phyloP scores from a whole-genome alignment of 805 yeast genomes.

The Barnettozyma sucrosica region DNA sequence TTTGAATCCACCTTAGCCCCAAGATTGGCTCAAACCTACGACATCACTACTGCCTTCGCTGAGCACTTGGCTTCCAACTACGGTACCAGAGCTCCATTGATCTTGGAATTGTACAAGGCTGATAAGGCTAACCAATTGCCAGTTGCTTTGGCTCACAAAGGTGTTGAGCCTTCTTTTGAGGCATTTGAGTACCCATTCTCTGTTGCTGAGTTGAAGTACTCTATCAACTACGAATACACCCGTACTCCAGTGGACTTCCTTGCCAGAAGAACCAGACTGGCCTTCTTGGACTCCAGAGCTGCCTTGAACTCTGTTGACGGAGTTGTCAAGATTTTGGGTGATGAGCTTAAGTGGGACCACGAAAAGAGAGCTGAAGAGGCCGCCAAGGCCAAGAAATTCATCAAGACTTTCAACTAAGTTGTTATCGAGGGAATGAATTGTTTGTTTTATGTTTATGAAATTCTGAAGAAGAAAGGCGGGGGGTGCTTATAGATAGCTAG shows the following conservation, averaged over 20 bases:
- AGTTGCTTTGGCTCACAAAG: slow-evolving; percentile 47
- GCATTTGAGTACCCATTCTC: slow-evolving; percentile 79
- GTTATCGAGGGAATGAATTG: neutral
- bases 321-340: slow-evolving; percentile 80
- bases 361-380: slow-evolving; percentile 50
- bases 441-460: slow-evolving; percentile 1
- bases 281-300: slow-evolving; percentile 82
- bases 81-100: slow-evolving; percentile 82
- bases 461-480: neutral
- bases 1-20: slow-evolving; percentile 71
- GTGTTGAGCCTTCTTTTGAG: slow-evolving; percentile 34
- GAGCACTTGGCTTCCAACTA: slow-evolving; percentile 79
- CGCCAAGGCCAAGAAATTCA: slow-evolving; percentile 47
- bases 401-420: slow-evolving; percentile 37
- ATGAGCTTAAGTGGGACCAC: slow-evolving; percentile 69
- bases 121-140: slow-evolving; percentile 57
- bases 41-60: slow-evolving; percentile 68
- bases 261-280: slow-evolving; percentile 89
- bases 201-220: slow-evolving; percentile 83
- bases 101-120: slow-evolving; percentile 50
- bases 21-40: slow-evolving; percentile 73
- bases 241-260: slow-evolving; percentile 86
- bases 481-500: slow-evolving; percentile 1
- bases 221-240: slow-evolving; percentile 75
- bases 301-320: slow-evolving; percentile 77